Conservation (phyloP, 345 rosid genomes). For the Limnanthes douglasii region DNA sequence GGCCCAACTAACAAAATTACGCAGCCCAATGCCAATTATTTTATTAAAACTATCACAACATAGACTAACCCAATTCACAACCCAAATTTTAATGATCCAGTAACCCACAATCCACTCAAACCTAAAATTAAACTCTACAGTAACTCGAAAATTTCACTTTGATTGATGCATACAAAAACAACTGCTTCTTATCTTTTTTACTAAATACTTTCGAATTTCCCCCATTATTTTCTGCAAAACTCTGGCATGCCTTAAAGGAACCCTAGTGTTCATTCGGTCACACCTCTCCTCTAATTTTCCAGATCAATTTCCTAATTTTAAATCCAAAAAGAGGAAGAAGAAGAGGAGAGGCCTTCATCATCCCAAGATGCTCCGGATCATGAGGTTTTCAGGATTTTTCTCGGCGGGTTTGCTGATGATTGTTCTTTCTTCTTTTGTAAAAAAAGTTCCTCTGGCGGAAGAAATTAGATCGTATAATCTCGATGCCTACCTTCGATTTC, state of each 20-base stretch:
- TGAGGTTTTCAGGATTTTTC: constrained; percentile 45
- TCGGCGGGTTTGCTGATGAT: constrained; percentile 36
- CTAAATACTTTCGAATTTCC: neutral
- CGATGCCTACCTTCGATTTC: neutral
- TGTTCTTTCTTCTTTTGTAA: constrained; percentile 34
- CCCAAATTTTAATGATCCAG: too few relatives aligned
- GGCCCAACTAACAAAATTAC: too few relatives aligned
- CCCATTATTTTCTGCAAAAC: constrained; percentile 1
- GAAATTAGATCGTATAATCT: constrained; percentile 33
- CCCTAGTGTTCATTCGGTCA: constrained; percentile 23
- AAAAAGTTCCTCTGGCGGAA: constrained; percentile 42
- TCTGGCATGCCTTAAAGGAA: constrained; percentile 44
- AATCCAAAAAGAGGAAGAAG: constrained; percentile 20
- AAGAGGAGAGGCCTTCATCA: constrained; percentile 7
- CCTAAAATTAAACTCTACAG: too few relatives aligned
- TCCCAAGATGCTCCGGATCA: constrained; percentile 43
- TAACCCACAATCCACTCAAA: too few relatives aligned
- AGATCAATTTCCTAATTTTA: constrained; percentile 27
- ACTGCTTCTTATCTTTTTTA: constrained; percentile 12
- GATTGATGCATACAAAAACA: constrained; percentile 13
- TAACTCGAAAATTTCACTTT: constrained; percentile 23
- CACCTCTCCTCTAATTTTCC: constrained; percentile 18
- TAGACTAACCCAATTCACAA: too few relatives aligned
- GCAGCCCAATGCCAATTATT: too few relatives aligned
- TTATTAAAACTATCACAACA: too few relatives aligned